A percentile compares a stretch with the other conserved stretches of the same genome.
Conservation (phyloP, 2,329 filamentous ascomycete genomes). For the Fusarium dimerum region DNA sequence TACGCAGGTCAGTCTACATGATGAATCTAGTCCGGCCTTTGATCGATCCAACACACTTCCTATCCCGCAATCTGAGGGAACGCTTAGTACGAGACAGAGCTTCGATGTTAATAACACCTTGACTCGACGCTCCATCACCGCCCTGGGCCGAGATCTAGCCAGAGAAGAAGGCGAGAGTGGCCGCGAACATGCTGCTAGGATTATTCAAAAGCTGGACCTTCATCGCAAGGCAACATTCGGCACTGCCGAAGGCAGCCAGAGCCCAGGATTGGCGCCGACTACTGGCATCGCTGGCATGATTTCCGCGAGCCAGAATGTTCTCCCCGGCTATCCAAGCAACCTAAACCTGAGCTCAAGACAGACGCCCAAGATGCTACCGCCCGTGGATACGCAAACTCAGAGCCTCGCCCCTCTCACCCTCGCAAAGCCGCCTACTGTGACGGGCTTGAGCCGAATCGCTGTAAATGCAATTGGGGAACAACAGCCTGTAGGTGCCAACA, state of each 20-base stretch:
- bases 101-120: constrained; percentile 63
- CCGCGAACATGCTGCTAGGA: constrained; percentile 79
- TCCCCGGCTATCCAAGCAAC: constrained; percentile 59
- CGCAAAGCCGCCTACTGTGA: constrained; percentile 79
- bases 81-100: constrained; percentile 62
- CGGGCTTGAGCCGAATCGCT: constrained; percentile 82
- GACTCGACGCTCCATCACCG: constrained; percentile 59
- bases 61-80: constrained; percentile 59
- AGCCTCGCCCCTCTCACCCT: constrained; percentile 80
- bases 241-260: constrained; percentile 40
- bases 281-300: constrained; percentile 83
- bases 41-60: constrained; percentile 68
- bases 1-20: constrained; percentile 60
- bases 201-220: constrained; percentile 91
- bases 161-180: constrained; percentile 72
- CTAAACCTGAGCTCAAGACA: constrained; percentile 32
- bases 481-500: constrained; percentile 65
- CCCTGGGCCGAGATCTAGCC: constrained; percentile 47
- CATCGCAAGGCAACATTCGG: constrained; percentile 75
- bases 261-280: constrained; percentile 41
- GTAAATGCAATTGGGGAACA: constrained; percentile 80
- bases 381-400: constrained; percentile 52
- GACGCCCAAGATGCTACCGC: constrained; percentile 34
- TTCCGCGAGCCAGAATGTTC: constrained; percentile 76
- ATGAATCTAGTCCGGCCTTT: constrained; percentile 40